Evolutionary conservation across 2,329 filamentous ascomycete species (phyloP).

Genomic region (Paecilomyces niveus): DNA sequence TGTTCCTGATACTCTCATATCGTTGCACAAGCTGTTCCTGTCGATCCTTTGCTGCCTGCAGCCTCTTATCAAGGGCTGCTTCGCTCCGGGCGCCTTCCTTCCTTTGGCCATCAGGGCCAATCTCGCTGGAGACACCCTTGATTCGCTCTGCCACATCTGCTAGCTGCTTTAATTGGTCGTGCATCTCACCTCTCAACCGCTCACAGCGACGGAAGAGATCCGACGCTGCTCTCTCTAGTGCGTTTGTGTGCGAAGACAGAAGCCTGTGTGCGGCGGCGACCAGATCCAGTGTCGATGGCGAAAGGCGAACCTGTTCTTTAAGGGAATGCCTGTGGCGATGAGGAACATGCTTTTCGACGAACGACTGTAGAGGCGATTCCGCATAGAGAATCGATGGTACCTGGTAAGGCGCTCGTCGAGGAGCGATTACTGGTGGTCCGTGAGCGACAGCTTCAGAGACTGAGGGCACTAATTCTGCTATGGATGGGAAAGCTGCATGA

Average conservation of each 20-base stretch:
- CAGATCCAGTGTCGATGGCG: slow-evolving; percentile 41
- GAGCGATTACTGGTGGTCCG: slow-evolving; percentile 20
- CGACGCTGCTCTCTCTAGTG: slow-evolving; percentile 40
- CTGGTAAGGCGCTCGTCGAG: slow-evolving; percentile 36
- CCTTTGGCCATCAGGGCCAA: slow-evolving; percentile 28
- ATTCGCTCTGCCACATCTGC: slow-evolving; percentile 40
- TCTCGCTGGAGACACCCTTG: slow-evolving; percentile 33
- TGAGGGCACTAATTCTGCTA: slow-evolving; percentile 17
- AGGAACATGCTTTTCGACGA: slow-evolving; percentile 36
- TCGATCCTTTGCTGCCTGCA: slow-evolving; percentile 32
- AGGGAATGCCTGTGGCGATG: slow-evolving; percentile 36
- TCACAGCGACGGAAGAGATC: slow-evolving; percentile 48
- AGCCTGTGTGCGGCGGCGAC: slow-evolving; percentile 42
- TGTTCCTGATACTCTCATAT: slow-evolving; percentile 39
- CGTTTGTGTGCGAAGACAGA: slow-evolving; percentile 39
- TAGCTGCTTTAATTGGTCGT: slow-evolving; percentile 40
- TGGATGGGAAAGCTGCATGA: slow-evolving; percentile 19
- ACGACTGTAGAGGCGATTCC: slow-evolving; percentile 29
- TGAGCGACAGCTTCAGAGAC: slow-evolving; percentile 15
- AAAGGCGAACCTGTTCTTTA: slow-evolving; percentile 41
- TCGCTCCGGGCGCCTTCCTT: slow-evolving; percentile 24
- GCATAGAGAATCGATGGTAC: slow-evolving; percentile 34
- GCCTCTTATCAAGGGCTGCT: slow-evolving; percentile 30
- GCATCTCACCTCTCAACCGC: slow-evolving; percentile 39
- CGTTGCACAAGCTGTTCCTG: slow-evolving; percentile 35